Evolutionary conservation across 2,329 filamentous ascomycete species (phyloP).

Genomic region (Talaromyces marneffei): DNA sequence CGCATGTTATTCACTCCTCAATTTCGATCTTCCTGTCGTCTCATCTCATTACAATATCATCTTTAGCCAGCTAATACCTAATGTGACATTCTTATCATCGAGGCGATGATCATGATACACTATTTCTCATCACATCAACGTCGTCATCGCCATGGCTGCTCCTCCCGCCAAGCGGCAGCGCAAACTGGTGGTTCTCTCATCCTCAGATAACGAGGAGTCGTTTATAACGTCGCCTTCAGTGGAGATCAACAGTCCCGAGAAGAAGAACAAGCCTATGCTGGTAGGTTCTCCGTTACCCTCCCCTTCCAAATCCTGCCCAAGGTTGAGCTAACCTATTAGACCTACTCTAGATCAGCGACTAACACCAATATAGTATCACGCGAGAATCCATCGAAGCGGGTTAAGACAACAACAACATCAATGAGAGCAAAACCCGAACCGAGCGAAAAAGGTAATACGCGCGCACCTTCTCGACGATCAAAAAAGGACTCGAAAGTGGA

Average conservation of each 20-base stretch:
- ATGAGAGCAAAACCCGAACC: background rate
- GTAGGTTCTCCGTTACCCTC: background rate
- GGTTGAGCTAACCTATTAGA: background rate
- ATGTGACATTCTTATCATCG: background rate
- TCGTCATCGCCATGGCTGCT: slow-evolving; percentile 26
- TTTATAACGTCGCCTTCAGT: background rate
- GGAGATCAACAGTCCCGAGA: background rate
- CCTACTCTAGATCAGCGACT: background rate
- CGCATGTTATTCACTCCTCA: background rate
- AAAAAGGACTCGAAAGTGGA: background rate
- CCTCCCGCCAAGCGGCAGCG: slow-evolving; percentile 35
- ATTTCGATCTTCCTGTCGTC: background rate
- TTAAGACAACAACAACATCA: background rate
- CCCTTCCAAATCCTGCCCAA: background rate
- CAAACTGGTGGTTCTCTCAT: slow-evolving; percentile 26
- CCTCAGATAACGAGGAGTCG: slow-evolving; percentile 16
- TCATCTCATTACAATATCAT: background rate
- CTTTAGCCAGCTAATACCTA: background rate
- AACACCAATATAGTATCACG: background rate
- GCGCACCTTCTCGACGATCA: background rate
- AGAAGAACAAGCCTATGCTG: background rate
- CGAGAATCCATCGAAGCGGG: background rate
- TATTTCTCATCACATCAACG: background rate
- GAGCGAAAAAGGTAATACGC: background rate
- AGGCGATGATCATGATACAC: slow-evolving; percentile 2